phyloP scores from a whole-genome alignment of 768 basidiomycete genomes.

The Boletus reticuloceps region DNA sequence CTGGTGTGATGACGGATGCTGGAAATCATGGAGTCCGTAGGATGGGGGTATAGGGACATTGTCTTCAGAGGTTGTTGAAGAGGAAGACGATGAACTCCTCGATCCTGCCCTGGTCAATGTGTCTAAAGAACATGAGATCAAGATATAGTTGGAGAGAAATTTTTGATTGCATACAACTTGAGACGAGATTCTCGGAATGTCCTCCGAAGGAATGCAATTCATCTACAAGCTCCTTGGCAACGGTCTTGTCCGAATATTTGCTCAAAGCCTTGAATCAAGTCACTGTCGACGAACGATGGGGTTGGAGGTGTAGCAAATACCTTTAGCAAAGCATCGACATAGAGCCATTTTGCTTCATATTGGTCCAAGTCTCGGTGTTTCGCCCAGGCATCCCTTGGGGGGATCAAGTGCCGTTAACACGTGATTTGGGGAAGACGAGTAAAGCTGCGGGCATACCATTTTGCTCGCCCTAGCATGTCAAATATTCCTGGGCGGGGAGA shows the following conservation, averaged over 20 bases:
- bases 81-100: slow-evolving; percentile 60
- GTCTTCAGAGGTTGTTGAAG: slow-evolving; percentile 54
- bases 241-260: slow-evolving; percentile 81
- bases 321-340: slow-evolving; percentile 85
- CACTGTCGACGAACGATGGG: neutral
- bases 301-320: slow-evolving; percentile 36
- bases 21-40: slow-evolving; percentile 14
- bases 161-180: slow-evolving; percentile 51
- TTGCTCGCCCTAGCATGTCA: slow-evolving; percentile 90
- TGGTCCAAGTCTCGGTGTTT: slow-evolving; percentile 82
- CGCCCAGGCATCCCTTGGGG: slow-evolving; percentile 87
- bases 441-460: slow-evolving; percentile 58
- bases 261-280: slow-evolving; percentile 55
- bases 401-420: slow-evolving; percentile 12
- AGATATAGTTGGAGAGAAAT: neutral
- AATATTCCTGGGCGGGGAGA: slow-evolving; percentile 78
- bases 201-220: slow-evolving; percentile 78
- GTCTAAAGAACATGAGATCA: slow-evolving; percentile 18
- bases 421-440: slow-evolving; percentile 15
- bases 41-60: slow-evolving; percentile 19
- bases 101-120: slow-evolving; percentile 43
- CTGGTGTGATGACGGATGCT: slow-evolving; percentile 8
- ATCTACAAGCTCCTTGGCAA: slow-evolving; percentile 68
- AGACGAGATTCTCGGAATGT: slow-evolving; percentile 59
- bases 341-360: slow-evolving; percentile 82